Conservation (phyloP, 2,329 filamentous ascomycete species). For the Orbilia oligospora region DNA sequence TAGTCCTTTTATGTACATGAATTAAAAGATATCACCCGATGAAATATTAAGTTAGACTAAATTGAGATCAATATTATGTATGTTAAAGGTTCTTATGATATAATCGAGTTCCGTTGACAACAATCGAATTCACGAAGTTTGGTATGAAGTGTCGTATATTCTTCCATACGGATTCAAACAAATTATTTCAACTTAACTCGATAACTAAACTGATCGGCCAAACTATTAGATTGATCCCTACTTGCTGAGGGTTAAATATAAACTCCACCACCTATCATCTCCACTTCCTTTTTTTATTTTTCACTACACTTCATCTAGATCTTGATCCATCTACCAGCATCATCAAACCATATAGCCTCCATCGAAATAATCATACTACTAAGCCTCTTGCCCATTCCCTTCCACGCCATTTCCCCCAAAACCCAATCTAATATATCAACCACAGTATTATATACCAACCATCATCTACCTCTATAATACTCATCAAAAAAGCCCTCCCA, state of each 20-base stretch:
- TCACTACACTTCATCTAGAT: background rate
- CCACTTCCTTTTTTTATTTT: background rate
- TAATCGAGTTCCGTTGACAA: no score
- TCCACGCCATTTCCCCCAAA: background rate
- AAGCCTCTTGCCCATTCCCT: background rate
- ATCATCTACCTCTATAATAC: background rate
- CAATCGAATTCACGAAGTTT: no score
- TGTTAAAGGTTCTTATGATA: no score
- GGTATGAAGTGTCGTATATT: no score
- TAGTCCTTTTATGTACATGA: no score
- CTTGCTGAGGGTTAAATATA: background rate
- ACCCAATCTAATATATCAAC: background rate
- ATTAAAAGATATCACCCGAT: no score
- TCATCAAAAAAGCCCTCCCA: background rate
- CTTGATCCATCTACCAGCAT: background rate
- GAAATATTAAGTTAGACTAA: no score
- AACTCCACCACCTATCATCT: background rate
- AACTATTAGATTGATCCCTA: background rate
- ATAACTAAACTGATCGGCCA: no score
- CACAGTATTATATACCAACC: background rate
- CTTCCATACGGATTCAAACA: no score
- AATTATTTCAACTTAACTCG: no score
- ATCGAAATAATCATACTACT: background rate
- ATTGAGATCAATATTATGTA: no score
- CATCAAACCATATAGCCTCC: background rate